Base-by-base conservation (phyloP, 148 eudicot genomes). In the Vaccinium macrocarpon region DNA sequence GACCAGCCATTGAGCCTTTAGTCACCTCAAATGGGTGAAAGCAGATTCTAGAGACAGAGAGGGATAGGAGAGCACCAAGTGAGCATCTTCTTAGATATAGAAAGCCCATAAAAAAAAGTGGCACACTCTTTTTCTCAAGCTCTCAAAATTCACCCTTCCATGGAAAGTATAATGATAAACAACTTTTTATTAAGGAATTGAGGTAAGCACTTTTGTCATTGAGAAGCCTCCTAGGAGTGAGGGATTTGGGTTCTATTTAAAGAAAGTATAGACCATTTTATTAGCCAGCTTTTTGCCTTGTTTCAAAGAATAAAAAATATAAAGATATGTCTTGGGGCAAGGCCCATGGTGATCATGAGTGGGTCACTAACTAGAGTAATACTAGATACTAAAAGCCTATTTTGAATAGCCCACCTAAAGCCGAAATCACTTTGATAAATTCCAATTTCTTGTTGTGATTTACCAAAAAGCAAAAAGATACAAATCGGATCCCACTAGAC, bases 141-240 rank as follows among this genome's bases (percentile, higher is more conserved):
- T 84, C 82, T 82, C 12, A 88, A 86, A 84, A 72, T 38, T 61
- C 82, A 85, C 42, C 82, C 75, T 81, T 86, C 84, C 57, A 73
- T 81, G 78, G 83, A 87, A 87, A 88, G 88, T 86, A 87, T 86
- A 84, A 86, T 88, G 88, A 88, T 87, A 87, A 77, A 66, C 84
- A 84, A 89, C 91, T 87, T 89, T 89, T 80, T 73, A 86, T 76
- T 83, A 82, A 76, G 87, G 81, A 86, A 86, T 82, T 81, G 76
- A 84, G 83, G 79, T 79, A 72, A 55, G 52, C 59, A 79, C 93
- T 91, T 91, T 91, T 89, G 92, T 90, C 42, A 87, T 25, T 84
- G 84, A 79, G 86, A 89, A 89, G 92, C 84, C 85, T 88, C 91
- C 92, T 86, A 75, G 86, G 90, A 90, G 89, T 89, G 81, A 87